Evolutionary conservation across 352 stramenopile species (phyloP), one percentile per base, ranked within the genome.

Genomic region (Nothophytophthora sp.): DNA sequence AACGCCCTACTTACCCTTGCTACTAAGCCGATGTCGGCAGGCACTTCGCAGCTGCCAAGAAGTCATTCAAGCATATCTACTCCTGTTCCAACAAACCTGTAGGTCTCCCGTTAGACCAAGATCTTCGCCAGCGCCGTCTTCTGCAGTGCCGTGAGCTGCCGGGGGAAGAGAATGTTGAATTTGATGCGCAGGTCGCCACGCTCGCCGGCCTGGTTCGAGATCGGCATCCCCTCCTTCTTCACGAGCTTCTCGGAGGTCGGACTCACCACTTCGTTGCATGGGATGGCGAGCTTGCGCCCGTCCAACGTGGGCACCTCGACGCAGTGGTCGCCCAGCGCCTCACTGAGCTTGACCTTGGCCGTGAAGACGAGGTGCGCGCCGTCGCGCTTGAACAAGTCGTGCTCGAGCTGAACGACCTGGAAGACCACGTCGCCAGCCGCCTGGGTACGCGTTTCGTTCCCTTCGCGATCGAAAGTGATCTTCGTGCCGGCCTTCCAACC

Each of bases 121-220:
- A 94, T 89, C 62, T 90, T 92, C 38, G 76, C 63, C 18, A 94
- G 62, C n/a, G 84, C 80, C 3, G 74, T 78, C 71, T 97, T 98
- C 70, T 99, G 95, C 11, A 96, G 69, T 7, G 70, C 73, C 9
- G 88, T 96, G 39, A 99, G 77, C 50, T 96, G 76, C 59, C 95
- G 95, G 27, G 96, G 96, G 62, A 99, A 99, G 50, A 86, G 70
- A 16, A 99, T 97, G 60, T 98, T 81, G 66, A 98, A 98, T 36
- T 86, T 97, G 49, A 99, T 84, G 54, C 94, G 90, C 15, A 99
- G 70, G 67, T 99, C 92, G 28, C 96, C 96, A 51, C 88, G 95
- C 23, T 71, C 62, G 13, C 50, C 66, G 41, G 55, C 58, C 18
- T 72, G 63, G 29, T 43, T 85, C 36, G 55, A 86, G 24, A 97